phyloP scores from a whole-genome alignment of 2,329 filamentous ascomycete genomes.

The Pyrenochaeta sp. region DNA sequence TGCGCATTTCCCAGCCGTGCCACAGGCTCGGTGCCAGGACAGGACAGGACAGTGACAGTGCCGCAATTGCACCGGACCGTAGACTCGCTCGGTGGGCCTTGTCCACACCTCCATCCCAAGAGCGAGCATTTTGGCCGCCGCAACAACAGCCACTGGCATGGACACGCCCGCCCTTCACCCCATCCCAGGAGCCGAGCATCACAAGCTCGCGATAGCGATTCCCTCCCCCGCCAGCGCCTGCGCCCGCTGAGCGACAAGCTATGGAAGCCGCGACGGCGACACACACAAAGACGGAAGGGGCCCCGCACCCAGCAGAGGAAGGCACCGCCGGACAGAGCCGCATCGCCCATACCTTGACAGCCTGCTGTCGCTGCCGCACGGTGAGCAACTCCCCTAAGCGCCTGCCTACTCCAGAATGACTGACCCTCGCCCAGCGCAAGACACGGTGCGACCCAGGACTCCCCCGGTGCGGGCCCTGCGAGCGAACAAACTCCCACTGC shows the following conservation, averaged over 20 bases:
- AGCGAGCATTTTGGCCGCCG: slow-evolving; percentile 24
- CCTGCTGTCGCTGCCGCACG: slow-evolving; percentile 81
- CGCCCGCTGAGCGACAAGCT: slow-evolving; percentile 18
- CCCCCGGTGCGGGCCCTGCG: slow-evolving; percentile 90
- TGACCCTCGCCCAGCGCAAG: slow-evolving; percentile 72
- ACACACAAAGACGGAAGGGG: slow-evolving; percentile 28
- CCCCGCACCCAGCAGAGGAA: slow-evolving; percentile 31
- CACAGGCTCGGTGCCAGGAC: slow-evolving; percentile 16
- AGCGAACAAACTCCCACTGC: slow-evolving; percentile 88
- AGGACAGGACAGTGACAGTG: not conserved
- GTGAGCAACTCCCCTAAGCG: slow-evolving; percentile 55
- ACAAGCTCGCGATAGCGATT: slow-evolving; percentile 11
- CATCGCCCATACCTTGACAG: slow-evolving; percentile 81
- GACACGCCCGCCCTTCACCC: slow-evolving; percentile 30
- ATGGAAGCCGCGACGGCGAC: slow-evolving; percentile 36
- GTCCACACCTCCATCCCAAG: not conserved
- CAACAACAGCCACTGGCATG: slow-evolving; percentile 31
- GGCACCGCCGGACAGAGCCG: slow-evolving; percentile 49
- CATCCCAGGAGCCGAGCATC: slow-evolving; percentile 21
- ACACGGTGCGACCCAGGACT: slow-evolving; percentile 94
- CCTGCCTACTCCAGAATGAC: slow-evolving; percentile 9
- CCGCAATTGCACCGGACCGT: not conserved
- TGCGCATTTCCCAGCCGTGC: slow-evolving; percentile 25
- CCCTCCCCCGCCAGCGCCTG: slow-evolving; percentile 4
- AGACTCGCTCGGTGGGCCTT: not conserved